Evolutionary conservation across 768 basidiomycete genomes (phyloP).

Genomic region (Ephemerocybe angulata): DNA sequence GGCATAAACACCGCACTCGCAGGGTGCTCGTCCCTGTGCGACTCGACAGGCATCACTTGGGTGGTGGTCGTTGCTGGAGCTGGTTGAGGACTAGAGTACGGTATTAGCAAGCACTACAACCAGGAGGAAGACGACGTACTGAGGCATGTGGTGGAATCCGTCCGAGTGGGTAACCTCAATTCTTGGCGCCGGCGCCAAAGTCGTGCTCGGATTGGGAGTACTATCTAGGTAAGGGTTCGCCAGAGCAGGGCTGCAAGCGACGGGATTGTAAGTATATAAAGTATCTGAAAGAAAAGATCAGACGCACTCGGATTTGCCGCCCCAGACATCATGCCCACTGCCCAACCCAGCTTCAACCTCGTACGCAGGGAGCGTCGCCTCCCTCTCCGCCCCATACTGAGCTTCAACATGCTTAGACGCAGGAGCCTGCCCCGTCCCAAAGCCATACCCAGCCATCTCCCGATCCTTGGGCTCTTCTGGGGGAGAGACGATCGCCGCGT

Average conservation of each 20-base stretch:
- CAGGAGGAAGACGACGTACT: conserved; percentile 22
- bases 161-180: too few relatives aligned
- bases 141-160: conserved; percentile 21
- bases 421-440: not conserved
- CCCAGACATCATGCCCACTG: not conserved
- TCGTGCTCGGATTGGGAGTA: too few relatives aligned
- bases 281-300: not conserved
- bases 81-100: conserved; percentile 17
- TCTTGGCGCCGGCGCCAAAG: too few relatives aligned
- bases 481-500: conserved; percentile 4
- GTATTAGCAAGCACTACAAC: not conserved
- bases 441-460: not conserved
- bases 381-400: not conserved
- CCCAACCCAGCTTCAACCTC: not conserved
- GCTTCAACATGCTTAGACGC: not conserved
- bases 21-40: conserved; percentile 21
- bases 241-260: too few relatives aligned
- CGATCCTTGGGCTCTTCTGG: not conserved
- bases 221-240: too few relatives aligned
- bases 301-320: not conserved
- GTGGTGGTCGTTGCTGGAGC: conserved; percentile 16
- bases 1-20: conserved; percentile 35
- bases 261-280: too few relatives aligned
- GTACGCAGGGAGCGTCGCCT: conserved; percentile 2
- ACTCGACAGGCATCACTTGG: conserved; percentile 14